Conservation (phyloP, 2,329 filamentous ascomycete species). For the Trichoderma sp. region DNA sequence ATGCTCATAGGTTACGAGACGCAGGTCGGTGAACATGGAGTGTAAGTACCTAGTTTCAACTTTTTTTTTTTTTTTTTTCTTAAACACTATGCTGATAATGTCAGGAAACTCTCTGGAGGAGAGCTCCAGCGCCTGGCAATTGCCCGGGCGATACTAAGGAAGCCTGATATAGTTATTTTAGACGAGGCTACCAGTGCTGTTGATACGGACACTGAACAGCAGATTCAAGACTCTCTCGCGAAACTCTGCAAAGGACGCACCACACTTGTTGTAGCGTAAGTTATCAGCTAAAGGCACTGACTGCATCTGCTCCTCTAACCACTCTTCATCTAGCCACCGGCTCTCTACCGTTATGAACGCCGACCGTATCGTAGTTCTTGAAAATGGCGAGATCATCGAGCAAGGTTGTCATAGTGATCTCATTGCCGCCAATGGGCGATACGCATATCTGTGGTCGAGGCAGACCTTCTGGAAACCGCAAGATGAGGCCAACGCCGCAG, state of each 20-base stretch:
- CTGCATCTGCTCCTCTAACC: not conserved
- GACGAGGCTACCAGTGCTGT: conserved; percentile 81
- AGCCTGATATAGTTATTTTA: conserved; percentile 72
- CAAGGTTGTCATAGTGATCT: conserved; percentile 63
- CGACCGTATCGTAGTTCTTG: conserved; percentile 66
- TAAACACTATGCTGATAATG: conserved; percentile 29
- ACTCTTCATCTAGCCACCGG: conserved; percentile 53
- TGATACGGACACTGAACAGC: conserved; percentile 68
- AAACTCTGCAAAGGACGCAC: conserved; percentile 62
- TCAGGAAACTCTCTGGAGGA: conserved; percentile 63
- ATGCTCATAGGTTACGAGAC: conserved; percentile 48
- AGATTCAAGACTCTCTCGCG: conserved; percentile 64
- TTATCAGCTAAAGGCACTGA: not conserved
- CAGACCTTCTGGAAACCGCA: conserved; percentile 58
- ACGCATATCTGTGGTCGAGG: conserved; percentile 66
- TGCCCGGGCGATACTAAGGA: conserved; percentile 71
- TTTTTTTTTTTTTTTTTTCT: not conserved
- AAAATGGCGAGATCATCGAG: conserved; percentile 64
- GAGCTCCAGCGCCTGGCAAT: conserved; percentile 69
- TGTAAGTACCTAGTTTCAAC: conserved; percentile 38
- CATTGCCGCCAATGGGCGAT: conserved; percentile 60
- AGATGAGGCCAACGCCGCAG: conserved; percentile 37
- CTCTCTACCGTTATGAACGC: conserved; percentile 72
- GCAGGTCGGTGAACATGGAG: conserved; percentile 53
- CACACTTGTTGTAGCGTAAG: conserved; percentile 66